Percentiles rank a stretch among this genome's conserved stretches.
Conservation (phyloP, 352 stramenopile species). For the Pythium catenulatum region DNA sequence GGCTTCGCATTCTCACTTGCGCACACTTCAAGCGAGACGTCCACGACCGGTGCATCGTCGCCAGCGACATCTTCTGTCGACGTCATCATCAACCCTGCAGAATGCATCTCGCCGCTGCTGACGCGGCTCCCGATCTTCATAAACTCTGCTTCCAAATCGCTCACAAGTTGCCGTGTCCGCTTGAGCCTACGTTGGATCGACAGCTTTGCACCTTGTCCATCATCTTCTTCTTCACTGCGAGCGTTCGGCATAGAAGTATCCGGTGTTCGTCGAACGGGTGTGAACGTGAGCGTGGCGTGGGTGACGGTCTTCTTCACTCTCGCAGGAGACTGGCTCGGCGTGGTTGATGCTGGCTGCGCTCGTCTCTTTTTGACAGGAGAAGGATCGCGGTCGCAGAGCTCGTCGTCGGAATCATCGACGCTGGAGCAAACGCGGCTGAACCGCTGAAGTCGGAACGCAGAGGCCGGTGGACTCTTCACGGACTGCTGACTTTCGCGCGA, state of each 20-base stretch:
- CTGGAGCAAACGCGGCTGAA: slow-evolving; percentile 70
- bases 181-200: slow-evolving; percentile 31
- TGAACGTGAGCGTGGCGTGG: not conserved
- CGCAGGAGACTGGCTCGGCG: not conserved
- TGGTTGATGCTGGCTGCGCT: not conserved
- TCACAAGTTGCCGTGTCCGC: slow-evolving; percentile 33
- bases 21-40: slow-evolving; percentile 39
- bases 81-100: not conserved
- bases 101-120: slow-evolving; percentile 22
- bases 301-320: not conserved
- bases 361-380: slow-evolving; percentile 27
- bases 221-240: not conserved
- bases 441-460: slow-evolving; percentile 52
- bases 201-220: not conserved
- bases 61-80: slow-evolving; percentile 21
- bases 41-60: not conserved
- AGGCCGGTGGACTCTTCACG: slow-evolving; percentile 45
- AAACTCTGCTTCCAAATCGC: slow-evolving; percentile 46
- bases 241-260: not conserved
- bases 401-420: slow-evolving; percentile 72
- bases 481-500: slow-evolving; percentile 8
- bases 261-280: not conserved
- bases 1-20: not conserved
- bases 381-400: not conserved
- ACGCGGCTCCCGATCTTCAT: slow-evolving; percentile 51